Base-by-base conservation (phyloP, 106 monocot species). In the Posidonia australis region DNA sequence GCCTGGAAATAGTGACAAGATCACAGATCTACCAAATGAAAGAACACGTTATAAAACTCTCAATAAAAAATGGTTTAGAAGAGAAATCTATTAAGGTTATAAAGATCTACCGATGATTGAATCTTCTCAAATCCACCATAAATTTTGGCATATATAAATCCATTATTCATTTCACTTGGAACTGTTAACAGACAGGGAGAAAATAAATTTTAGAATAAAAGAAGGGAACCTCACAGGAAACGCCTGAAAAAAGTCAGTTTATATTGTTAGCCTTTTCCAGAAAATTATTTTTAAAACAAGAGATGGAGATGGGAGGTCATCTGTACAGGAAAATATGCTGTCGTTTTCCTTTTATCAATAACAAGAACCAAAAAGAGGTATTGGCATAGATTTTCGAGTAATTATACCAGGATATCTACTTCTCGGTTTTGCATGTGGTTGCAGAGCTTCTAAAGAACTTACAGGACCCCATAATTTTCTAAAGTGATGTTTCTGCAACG, bases 41-140 rank as follows among this genome's bases (percentile, higher is more conserved):
- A 65, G 46, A 68, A 62, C 20, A 77, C 25, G 43, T 67, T 52
- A 72, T 69, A 77, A 13, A 4, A 49, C n/a, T 13, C 56, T 19
- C 12, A 42, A 54, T 59, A 27, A 5, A n/a, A 29, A 56, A 17
- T 5, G 14, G 14, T 3, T 13, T 26, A 69, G 27, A 42, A 45
- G 18, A 41, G 19, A 51, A 53, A 45, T 42, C 70, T 29, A n/a
- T 51, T 5, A 22, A 62, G 44, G 31, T 42, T 17, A 53, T 44
- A 68, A 52, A 44, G 66, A 77, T 89, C 57, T 78, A 93, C 89
- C 29, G 93, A 86, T 76, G 86, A 82, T 74, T 76, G 78, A 58
- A 93, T 86, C 66, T 80, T 82, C 65, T 86, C 89, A 89, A 89
- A 93, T 67, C 78, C 93, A 69, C 89, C 93, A 71, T 75, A 86